Conservation (phyloP, 352 stramenopile genomes). For the Globisporangium paddicum region DNA sequence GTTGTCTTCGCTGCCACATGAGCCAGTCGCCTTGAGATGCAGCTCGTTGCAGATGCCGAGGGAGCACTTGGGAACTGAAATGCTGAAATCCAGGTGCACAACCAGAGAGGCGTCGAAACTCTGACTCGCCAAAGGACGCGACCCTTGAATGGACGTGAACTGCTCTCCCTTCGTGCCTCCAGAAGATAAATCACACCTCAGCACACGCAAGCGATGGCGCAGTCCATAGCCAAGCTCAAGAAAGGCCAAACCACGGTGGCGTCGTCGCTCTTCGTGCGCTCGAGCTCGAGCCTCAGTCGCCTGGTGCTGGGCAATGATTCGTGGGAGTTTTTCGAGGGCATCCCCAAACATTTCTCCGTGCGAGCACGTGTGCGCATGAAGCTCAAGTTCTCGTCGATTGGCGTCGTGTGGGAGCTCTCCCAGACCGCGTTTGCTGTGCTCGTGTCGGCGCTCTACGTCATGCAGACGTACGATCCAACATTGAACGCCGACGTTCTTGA, state of each 20-base stretch:
- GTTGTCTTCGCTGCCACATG: slow-evolving; percentile 6
- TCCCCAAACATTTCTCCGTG: slow-evolving; percentile 46
- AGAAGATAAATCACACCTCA: too few relatives aligned
- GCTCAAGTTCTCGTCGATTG: slow-evolving; percentile 44
- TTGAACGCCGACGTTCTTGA: slow-evolving; percentile 28
- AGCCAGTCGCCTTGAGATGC: too few relatives aligned
- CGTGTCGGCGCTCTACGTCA: slow-evolving; percentile 44
- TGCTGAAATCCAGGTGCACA: too few relatives aligned
- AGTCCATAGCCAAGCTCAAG: too few relatives aligned
- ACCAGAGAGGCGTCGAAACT: too few relatives aligned
- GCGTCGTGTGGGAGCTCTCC: slow-evolving; percentile 50
- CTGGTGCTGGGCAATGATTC: slow-evolving; percentile 15
- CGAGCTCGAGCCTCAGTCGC: slow-evolving; percentile 5
- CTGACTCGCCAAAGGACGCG: too few relatives aligned
- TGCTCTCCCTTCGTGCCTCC: too few relatives aligned
- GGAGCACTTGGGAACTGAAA: too few relatives aligned
- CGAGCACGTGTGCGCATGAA: slow-evolving; percentile 55
- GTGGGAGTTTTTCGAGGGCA: slow-evolving; percentile 42
- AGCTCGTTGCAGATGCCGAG: too few relatives aligned
- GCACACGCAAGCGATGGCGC: too few relatives aligned
- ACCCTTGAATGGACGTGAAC: too few relatives aligned
- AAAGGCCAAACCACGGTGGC: too few relatives aligned
- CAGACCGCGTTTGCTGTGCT: slow-evolving; percentile 53
- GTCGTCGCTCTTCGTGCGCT: neutral
- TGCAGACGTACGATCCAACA: slow-evolving; percentile 39